Evolutionary conservation across 2,329 filamentous ascomycete genomes (phyloP), one percentile per base, ranked within the genome.

Genomic region (Microdochium nivale): DNA sequence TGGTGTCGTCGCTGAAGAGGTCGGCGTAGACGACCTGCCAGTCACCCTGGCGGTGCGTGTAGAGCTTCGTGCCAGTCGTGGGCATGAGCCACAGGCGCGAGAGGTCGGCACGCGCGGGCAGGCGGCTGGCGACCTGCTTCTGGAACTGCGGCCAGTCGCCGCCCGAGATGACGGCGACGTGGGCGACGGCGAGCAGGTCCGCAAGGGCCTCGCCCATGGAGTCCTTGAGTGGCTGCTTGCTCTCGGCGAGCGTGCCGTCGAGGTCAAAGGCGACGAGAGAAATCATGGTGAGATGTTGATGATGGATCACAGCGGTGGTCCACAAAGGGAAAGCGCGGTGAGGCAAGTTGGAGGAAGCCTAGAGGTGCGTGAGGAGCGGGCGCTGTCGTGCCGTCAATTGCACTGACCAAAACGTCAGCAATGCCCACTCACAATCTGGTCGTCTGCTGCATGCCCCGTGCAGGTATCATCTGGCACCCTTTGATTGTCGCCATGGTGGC

Each of bases 81-180:
- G 69, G 69, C 66, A 72, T 67, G n/a, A 71, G 60, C 69, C 67
- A 72, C 25, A 71, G 63, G 48, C 62, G 66, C 9, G 64, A 62
- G n/a, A 65, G 58, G 51, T 72, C 58, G 10, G 69, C 65, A 49
- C 55, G 58, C 14, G 61, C 35, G 2, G 67, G 66, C 1, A 71
- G 63, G 32, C 67, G 66, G 57, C 61, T 67, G 13, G 62, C 68
- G 33, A 70, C 61, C 55, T 71, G 69, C 59, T 69, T 70, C 50
- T 70, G 54, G 59, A 72, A 70, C 55, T 71, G 69, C 7, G 65
- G 64, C 68, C 67, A 71, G 59, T 71, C 68, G 27, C 67, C 69
- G 48, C 67, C 68, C 1, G 67, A 71, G 58, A 72, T 71, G 49
- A 71, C 62, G 37, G 66, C 64, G 24, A 72, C 67, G 55, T 71